Base-by-base conservation (phyloP, 768 basidiomycete species). In the Mycena epipterygia region DNA sequence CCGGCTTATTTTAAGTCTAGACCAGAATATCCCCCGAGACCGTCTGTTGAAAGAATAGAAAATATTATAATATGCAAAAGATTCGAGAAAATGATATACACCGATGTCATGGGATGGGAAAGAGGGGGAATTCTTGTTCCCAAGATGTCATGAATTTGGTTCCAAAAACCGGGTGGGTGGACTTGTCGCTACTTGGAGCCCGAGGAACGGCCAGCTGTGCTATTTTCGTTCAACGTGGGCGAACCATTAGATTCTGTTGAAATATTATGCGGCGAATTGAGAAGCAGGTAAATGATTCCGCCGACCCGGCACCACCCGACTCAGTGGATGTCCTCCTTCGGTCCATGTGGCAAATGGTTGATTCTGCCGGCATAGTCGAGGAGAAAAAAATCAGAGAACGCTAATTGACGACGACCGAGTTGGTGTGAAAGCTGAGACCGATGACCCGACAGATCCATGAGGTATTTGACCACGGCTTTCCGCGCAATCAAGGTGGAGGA, bases 401-500 rank as follows among this genome's bases (percentile, higher is more conserved):
- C 12, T 9, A 9, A 27, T n/a, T 25, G 32, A 30, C 27, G 33
- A 53, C 5, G 29, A 41, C 33, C 30, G 49, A 23, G 32, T 5
- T 29, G 27, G 64, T 56, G 44, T 49, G 59, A 39, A 35, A 42
- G 12, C 23, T 48, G 4, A 27, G 23, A 46, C 41, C 25, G 55
- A 62, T 48, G 44, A n/a, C 46, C 25, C 39, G 37, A 53, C 21
- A 35, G 25, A 46, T 13, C 52, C 67, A 39, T 19, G 67, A 48
- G 67, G 44, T 61, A 37, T 16, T 23, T 23, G 59, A 48, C 59
- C 16, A 46, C 59, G 67, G 59, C 59, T 68, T 27, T 61, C 52
- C 46, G 39, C 8, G 39, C 35, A 58, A 58, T 42, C 57, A 58
- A 29, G 57, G 41, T 14, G 48, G 19, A 35, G 33, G 9, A 39